Conservation (phyloP, 2,329 filamentous ascomycete genomes). For the Fusarium sp. region DNA sequence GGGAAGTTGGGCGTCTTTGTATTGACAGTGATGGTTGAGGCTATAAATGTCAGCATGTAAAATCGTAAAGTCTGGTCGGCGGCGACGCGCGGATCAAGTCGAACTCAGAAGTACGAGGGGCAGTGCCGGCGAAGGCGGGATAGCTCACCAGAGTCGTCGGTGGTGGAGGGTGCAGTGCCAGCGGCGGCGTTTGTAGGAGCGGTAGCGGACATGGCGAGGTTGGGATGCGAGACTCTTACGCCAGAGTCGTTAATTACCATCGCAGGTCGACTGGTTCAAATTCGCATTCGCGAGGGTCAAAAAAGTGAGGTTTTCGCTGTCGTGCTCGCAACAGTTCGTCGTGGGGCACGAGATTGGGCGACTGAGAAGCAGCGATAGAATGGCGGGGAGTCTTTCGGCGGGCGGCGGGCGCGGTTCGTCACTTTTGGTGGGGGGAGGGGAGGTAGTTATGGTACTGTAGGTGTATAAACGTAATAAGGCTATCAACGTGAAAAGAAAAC, state of each 20-base stretch:
- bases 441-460: conserved; percentile 5
- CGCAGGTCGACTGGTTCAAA: conserved; percentile 34
- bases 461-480: conserved; percentile 5
- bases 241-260: conserved; percentile 57
- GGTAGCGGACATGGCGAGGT: conserved; percentile 53
- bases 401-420: conserved; percentile 38
- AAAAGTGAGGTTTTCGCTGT: conserved; percentile 11
- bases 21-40: conserved; percentile 64
- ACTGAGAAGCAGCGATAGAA: conserved; percentile 35
- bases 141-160: conserved; percentile 57
- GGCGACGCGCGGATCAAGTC: conserved; percentile 35
- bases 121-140: conserved; percentile 45
- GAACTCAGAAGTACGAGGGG: conserved; percentile 50
- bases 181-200: conserved; percentile 47
- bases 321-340: conserved; percentile 36
- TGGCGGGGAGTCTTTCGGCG: conserved; percentile 42
- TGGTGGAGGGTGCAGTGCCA: conserved; percentile 43
- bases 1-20: conserved; percentile 67
- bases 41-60: conserved; percentile 52
- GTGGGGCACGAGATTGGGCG: conserved; percentile 43
- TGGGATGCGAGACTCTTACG: conserved; percentile 51
- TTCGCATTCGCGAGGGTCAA: conserved; percentile 20
- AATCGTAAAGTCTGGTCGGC: conserved; percentile 34
- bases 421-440: conserved; percentile 42
- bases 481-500: conserved; percentile 38